Conservation (phyloP, 1,284 basidiomycete species). For the Phenoliferia sp. region DNA sequence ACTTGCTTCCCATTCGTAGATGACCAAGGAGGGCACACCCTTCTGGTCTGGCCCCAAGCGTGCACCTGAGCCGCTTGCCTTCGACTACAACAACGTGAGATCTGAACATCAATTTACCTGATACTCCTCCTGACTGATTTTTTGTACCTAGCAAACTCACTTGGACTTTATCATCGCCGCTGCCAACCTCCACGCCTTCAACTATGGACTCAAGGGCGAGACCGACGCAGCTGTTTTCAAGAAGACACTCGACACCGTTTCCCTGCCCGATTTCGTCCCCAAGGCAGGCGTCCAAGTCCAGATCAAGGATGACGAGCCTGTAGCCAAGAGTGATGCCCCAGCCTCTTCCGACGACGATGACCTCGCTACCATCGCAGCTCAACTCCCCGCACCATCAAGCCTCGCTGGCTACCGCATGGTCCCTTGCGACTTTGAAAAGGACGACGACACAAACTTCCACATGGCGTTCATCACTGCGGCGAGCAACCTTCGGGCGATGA, state of each 20-base stretch:
- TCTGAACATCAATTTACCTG: not conserved
- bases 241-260: slow-evolving; percentile 76
- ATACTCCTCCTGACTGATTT: not conserved
- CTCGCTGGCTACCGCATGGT: slow-evolving; percentile 90
- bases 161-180: slow-evolving; percentile 86
- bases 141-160: slow-evolving; percentile 72
- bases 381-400: slow-evolving; percentile 79
- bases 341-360: slow-evolving; percentile 50
- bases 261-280: slow-evolving; percentile 89
- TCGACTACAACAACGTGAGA: slow-evolving; percentile 74
- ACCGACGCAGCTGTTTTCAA: slow-evolving; percentile 73
- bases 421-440: slow-evolving; percentile 98
- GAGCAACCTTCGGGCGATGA: slow-evolving; percentile 92
- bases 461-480: slow-evolving; percentile 99
- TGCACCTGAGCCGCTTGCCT: slow-evolving; percentile 86
- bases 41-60: slow-evolving; percentile 80
- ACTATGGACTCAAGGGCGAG: slow-evolving; percentile 93
- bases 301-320: slow-evolving; percentile 84
- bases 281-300: slow-evolving; percentile 91
- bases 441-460: slow-evolving; percentile 96
- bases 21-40: slow-evolving; percentile 37
- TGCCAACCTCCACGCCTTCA: slow-evolving; percentile 95
- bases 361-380: slow-evolving; percentile 55
- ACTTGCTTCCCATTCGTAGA: slow-evolving; percentile 10
- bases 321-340: slow-evolving; percentile 40